A percentile compares a stretch with the other conserved stretches of the same genome.
These are phyloP conservation scores for Globisporangium canariense DNA, from an alignment of 352 stramenopile genomes.

Conservation along the genomic window DNA sequence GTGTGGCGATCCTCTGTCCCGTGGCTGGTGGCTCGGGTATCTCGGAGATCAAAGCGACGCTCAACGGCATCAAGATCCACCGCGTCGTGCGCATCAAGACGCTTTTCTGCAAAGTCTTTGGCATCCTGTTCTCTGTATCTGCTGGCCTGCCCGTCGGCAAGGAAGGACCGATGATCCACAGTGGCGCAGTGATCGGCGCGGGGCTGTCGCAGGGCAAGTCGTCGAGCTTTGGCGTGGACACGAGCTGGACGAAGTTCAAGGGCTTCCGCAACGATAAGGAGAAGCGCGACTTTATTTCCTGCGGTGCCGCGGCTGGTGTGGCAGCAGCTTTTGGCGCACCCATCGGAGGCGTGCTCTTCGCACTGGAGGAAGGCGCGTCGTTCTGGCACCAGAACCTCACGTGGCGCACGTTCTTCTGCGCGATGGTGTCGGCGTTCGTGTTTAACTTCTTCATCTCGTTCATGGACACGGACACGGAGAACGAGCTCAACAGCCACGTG, in stretches of 20 bases:
- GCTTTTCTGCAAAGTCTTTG: constrained; percentile 87
- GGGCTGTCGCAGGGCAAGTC: constrained; percentile 94
- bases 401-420: constrained; percentile 97
- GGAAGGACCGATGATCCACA: constrained; percentile 92
- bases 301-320: constrained; percentile 96
- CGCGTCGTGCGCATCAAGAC: constrained; percentile 70
- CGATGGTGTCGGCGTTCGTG: constrained; percentile 89
- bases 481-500: constrained; percentile 41
- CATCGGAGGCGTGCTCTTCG: constrained; percentile 98
- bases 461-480: constrained; percentile 56
- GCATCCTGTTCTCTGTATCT: constrained; percentile 81
- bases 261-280: constrained; percentile 94
- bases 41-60: constrained; percentile 96
- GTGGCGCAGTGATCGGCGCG: constrained; percentile 91
- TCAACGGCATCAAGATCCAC: constrained; percentile 93
- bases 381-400: constrained; percentile 99
- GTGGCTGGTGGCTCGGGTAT: constrained; percentile 95
- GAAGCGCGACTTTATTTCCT: constrained; percentile 97
- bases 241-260: constrained; percentile 88
- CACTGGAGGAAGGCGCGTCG: constrained; percentile 96
- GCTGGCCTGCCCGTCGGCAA: constrained; percentile 87
- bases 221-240: constrained; percentile 84
- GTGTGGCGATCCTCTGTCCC: constrained; percentile 94
- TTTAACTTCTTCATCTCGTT: constrained; percentile 87
- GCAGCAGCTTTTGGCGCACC: constrained; percentile 96